Evolutionary conservation across 441 rosid genomes (phyloP).

Genomic region (Melastoma candidum): DNA sequence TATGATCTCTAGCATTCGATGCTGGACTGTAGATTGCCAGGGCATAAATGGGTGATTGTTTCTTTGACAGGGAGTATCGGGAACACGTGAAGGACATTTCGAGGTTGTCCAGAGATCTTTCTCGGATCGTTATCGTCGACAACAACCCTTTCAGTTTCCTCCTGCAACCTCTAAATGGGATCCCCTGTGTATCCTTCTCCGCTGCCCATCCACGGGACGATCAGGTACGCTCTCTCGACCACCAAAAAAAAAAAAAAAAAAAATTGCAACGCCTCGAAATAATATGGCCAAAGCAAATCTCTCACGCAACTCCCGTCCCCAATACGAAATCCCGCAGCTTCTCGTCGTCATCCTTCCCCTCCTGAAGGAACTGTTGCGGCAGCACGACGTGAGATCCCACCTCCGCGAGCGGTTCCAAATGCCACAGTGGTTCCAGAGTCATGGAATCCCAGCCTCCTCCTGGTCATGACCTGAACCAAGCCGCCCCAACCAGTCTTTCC

Average conservation of each 20-base stretch:
- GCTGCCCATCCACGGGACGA: slow-evolving; percentile 68
- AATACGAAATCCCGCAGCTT: slow-evolving; percentile 38
- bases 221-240: slow-evolving; percentile 39
- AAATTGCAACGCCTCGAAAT: not conserved
- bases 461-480: slow-evolving; percentile 12
- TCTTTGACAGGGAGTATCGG: slow-evolving; percentile 47
- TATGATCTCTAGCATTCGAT: too few species aligned
- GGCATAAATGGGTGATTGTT: not conserved
- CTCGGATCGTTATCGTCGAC: slow-evolving; percentile 74
- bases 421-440: slow-evolving; percentile 94
- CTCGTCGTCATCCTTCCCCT: slow-evolving; percentile 83
- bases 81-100: slow-evolving; percentile 94
- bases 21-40: too few species aligned
- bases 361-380: slow-evolving; percentile 63
- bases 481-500: not conserved
- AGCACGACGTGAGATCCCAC: slow-evolving; percentile 64
- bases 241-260: not conserved
- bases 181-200: slow-evolving; percentile 86
- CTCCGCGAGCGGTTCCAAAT: slow-evolving; percentile 72
- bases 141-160: slow-evolving; percentile 96
- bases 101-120: slow-evolving; percentile 57
- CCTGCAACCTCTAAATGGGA: slow-evolving; percentile 88
- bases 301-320: slow-evolving; percentile 1
- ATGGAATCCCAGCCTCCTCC: slow-evolving; percentile 72
- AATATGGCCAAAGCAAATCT: not conserved